Evolutionary conservation across 1,284 basidiomycete species (phyloP).

Genomic region (Malassezia globosa): DNA sequence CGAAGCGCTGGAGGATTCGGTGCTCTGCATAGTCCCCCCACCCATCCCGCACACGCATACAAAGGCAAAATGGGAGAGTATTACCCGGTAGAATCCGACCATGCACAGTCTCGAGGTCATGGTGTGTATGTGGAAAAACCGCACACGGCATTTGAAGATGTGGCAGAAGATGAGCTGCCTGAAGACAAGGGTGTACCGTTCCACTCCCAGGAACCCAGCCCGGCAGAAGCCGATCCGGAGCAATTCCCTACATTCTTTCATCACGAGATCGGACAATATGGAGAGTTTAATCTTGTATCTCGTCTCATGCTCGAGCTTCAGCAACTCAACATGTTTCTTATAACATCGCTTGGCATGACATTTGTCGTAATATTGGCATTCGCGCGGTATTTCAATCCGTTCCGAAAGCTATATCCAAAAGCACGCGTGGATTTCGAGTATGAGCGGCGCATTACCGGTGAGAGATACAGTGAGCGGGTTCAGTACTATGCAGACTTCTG

Average conservation of each 20-base stretch:
- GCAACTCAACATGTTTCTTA: slow-evolving; percentile 30
- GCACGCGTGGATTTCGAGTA: slow-evolving; percentile 40
- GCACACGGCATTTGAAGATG: slow-evolving; percentile 5
- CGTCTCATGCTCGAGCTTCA: slow-evolving; percentile 31
- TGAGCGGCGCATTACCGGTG: slow-evolving; percentile 44
- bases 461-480: slow-evolving; percentile 34
- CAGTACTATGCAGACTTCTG: slow-evolving; percentile 46
- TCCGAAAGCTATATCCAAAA: slow-evolving; percentile 32
- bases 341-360: slow-evolving; percentile 24
- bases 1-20: no score
- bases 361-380: slow-evolving; percentile 30
- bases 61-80: no score
- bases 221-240: neutral
- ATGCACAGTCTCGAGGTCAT: no score
- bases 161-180: neutral
- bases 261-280: slow-evolving; percentile 40
- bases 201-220: neutral
- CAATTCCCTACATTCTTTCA: slow-evolving; percentile 34
- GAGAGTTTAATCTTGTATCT: slow-evolving; percentile 27
- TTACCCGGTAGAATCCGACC: no score
- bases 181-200: neutral
- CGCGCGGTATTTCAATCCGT: slow-evolving; percentile 37
- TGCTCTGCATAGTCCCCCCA: no score
- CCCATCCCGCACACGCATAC: neutral
- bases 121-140: slow-evolving; percentile 8